These are phyloP conservation scores for Leccinum arenicola DNA, from an alignment of 768 basidiomycete genomes.

Conservation along the genomic window DNA sequence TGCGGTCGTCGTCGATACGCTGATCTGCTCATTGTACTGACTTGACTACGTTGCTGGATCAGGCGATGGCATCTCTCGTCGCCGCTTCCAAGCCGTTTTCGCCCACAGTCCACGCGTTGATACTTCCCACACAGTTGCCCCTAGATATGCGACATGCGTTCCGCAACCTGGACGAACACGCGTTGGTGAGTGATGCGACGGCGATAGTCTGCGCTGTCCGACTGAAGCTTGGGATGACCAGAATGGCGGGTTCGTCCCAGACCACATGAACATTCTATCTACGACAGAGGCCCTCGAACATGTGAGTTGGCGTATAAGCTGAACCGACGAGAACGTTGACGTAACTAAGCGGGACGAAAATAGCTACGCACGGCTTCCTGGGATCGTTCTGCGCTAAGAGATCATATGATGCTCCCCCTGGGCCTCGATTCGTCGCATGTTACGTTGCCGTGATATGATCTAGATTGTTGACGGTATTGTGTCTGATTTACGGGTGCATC, in stretches of 20 bases:
- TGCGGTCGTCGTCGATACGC: conserved; percentile 26
- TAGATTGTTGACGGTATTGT: background rate
- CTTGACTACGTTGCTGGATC: background rate
- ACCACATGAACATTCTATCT: conserved; percentile 77
- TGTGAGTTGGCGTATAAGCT: conserved; percentile 36
- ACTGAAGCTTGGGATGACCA: conserved; percentile 17
- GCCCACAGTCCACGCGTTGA: conserved; percentile 70
- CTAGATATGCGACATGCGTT: conserved; percentile 64
- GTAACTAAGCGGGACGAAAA: conserved; percentile 6
- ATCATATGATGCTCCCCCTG: conserved; percentile 55
- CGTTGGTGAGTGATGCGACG: conserved; percentile 43
- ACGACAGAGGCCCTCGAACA: conserved; percentile 54
- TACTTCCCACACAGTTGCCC: conserved; percentile 74
- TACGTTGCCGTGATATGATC: conserved; percentile 13
- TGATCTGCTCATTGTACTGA: background rate
- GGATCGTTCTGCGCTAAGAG: conserved; percentile 45
- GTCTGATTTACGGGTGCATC: background rate
- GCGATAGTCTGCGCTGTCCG: background rate
- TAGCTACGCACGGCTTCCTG: conserved; percentile 56
- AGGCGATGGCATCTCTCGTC: conserved; percentile 56
- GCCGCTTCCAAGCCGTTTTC: conserved; percentile 59
- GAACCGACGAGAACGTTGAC: background rate
- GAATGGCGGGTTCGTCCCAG: conserved; percentile 55
- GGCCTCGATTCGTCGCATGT: conserved; percentile 41
- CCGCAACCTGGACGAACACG: conserved; percentile 64